phyloP scores from a whole-genome alignment of 202 grass and related monocot genomes.

The Setaria viridis region DNA sequence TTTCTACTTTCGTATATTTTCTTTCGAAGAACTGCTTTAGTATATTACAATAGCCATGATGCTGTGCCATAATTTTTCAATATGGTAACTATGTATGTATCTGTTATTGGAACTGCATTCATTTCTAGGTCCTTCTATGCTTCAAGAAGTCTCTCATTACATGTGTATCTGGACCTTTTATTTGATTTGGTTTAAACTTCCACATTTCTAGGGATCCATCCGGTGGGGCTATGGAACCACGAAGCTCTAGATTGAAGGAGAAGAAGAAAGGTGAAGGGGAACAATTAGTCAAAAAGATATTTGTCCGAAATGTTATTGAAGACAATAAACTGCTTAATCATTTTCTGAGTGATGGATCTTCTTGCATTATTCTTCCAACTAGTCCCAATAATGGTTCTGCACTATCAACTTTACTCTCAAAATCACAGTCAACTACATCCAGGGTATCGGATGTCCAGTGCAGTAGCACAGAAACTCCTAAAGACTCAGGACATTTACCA shows the following conservation, averaged over 20 bases:
- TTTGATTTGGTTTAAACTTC: constrained; percentile 37
- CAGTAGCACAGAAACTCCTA: constrained; percentile 47
- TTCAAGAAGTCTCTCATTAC: constrained; percentile 13
- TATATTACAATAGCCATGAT: constrained; percentile 18
- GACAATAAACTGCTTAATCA: constrained; percentile 74
- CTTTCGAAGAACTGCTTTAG: neutral
- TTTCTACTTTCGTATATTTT: neutral
- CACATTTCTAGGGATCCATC: constrained; percentile 66
- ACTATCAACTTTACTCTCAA: constrained; percentile 61
- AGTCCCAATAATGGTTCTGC: constrained; percentile 52
- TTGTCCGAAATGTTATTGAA: constrained; percentile 84
- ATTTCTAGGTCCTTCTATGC: constrained; percentile 16
- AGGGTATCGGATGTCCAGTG: constrained; percentile 51
- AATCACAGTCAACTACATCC: constrained; percentile 41
- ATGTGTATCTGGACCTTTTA: constrained; percentile 14
- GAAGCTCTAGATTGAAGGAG: constrained; percentile 92
- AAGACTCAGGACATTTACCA: constrained; percentile 50
- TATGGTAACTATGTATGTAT: neutral
- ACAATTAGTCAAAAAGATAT: constrained; percentile 80
- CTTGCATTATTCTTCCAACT: constrained; percentile 81
- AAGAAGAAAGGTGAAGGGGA: constrained; percentile 90
- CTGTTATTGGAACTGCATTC: constrained; percentile 17
- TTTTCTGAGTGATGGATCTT: constrained; percentile 66
- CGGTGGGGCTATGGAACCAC: constrained; percentile 62
- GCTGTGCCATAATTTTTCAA: constrained; percentile 9